Evolutionary conservation across 169 alveolate genomes (phyloP).

Genomic region (Plasmodium falciparum): DNA sequence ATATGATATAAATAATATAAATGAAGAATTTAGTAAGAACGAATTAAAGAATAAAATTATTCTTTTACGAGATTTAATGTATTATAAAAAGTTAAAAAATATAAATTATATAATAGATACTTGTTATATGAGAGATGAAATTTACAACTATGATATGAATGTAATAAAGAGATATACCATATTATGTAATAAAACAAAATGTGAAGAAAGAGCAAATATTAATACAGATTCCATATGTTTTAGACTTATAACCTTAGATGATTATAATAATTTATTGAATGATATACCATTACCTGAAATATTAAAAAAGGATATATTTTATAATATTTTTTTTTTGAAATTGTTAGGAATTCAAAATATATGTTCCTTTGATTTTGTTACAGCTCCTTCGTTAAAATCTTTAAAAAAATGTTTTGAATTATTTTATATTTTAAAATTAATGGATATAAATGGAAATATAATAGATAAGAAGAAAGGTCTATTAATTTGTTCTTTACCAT

Average conservation of each 20-base stretch:
- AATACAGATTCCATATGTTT: slow-evolving; percentile 38
- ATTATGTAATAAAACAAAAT: slow-evolving; percentile 58
- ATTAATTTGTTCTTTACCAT: slow-evolving; percentile 70
- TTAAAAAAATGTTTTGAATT: slow-evolving; percentile 67
- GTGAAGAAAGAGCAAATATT: slow-evolving; percentile 54
- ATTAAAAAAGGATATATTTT: slow-evolving; percentile 70
- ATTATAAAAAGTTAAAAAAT: slow-evolving; percentile 40
- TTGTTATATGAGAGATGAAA: slow-evolving; percentile 60
- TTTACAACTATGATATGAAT: slow-evolving; percentile 63
- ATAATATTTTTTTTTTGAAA: slow-evolving; percentile 59
- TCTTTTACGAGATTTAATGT: slow-evolving; percentile 19
- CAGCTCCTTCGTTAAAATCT: slow-evolving; percentile 55
- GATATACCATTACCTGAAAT: slow-evolving; percentile 57
- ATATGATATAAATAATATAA: slow-evolving; percentile 5
- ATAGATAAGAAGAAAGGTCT: slow-evolving; percentile 65
- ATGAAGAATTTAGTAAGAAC: slow-evolving; percentile 1
- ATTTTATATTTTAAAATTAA: slow-evolving; percentile 56
- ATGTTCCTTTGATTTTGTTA: slow-evolving; percentile 72
- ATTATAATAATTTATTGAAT: slow-evolving; percentile 40
- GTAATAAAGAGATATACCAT: slow-evolving; percentile 47
- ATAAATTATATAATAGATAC: slow-evolving; percentile 71
- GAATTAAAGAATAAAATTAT: slow-evolving; percentile 50
- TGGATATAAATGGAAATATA: slow-evolving; percentile 76
- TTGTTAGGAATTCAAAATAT: slow-evolving; percentile 67
- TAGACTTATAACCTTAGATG: slow-evolving; percentile 54